Conservation (phyloP, 768 basidiomycete species). For the Boletus rubescentipes region DNA sequence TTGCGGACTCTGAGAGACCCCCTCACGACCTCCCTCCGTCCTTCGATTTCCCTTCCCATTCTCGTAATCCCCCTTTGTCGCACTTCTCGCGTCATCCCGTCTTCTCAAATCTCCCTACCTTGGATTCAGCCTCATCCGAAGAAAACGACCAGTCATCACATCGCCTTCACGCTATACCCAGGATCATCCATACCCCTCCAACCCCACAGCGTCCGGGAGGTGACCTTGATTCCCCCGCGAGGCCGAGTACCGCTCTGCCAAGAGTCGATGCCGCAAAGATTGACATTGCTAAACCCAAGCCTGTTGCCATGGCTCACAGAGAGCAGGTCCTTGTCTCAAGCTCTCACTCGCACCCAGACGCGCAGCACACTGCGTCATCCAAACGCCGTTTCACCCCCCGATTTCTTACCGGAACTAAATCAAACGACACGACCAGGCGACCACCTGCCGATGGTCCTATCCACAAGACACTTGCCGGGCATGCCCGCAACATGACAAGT, state of each 20-base stretch:
- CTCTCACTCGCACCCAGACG: conserved; percentile 18
- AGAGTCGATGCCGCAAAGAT: conserved; percentile 14
- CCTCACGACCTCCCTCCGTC: conserved; percentile 13
- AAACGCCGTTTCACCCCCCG: conserved; percentile 33
- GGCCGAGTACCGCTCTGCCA: conserved; percentile 4
- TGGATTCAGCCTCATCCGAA: conserved; percentile 26
- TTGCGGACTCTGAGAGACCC: neutral
- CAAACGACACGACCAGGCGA: conserved; percentile 23
- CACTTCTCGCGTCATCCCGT: conserved; percentile 8
- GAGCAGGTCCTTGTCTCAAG: conserved; percentile 29
- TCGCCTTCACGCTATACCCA: conserved; percentile 26
- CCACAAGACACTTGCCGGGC: conserved; percentile 9
- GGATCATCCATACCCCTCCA: conserved; percentile 37
- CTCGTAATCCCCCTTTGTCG: conserved; percentile 13
- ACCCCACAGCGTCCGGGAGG: conserved; percentile 32
- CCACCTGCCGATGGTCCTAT: conserved; percentile 1
- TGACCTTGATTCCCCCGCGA: conserved; percentile 8
- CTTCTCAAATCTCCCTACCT: conserved; percentile 21
- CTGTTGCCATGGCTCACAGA: conserved; percentile 17
- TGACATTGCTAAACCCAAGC: conserved; percentile 9
- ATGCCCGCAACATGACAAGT: conserved; percentile 31
- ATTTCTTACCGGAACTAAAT: conserved; percentile 26
- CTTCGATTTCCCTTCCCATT: conserved; percentile 16
- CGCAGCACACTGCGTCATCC: neutral
- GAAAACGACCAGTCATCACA: conserved; percentile 29